phyloP scores from a whole-genome alignment of 2,329 filamentous ascomycete species.

The Fusarium temperatum region DNA sequence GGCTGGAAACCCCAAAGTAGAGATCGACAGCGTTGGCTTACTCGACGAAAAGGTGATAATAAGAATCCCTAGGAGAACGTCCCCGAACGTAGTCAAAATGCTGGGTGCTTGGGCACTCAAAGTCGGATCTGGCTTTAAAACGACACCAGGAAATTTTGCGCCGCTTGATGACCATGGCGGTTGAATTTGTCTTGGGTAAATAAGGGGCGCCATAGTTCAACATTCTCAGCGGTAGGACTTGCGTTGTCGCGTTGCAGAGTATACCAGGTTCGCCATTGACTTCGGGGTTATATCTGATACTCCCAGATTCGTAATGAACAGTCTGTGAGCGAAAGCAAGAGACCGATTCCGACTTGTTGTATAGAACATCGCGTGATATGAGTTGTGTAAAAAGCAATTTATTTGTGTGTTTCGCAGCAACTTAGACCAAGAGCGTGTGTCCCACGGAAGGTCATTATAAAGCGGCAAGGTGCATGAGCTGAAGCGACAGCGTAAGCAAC shows the following conservation, averaged over 20 bases:
- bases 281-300: neutral
- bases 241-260: neutral
- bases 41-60: constrained; percentile 1
- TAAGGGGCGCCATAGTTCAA: constrained; percentile 7
- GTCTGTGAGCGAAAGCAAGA: neutral
- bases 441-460: neutral
- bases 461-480: constrained; percentile 13
- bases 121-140: constrained; percentile 3
- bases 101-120: neutral
- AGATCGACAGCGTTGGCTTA: constrained; percentile 14
- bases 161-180: neutral
- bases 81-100: constrained; percentile 7
- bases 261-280: neutral
- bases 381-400: constrained; percentile 7
- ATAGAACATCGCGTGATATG: neutral
- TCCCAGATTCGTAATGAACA: neutral
- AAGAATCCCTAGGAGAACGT: constrained; percentile 18
- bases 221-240: neutral
- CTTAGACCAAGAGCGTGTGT: neutral
- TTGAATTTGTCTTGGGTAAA: neutral
- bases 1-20: constrained; percentile 3
- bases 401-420: neutral
- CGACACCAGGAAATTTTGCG: constrained; percentile 9
- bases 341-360: neutral
- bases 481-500: neutral